Evolutionary conservation across 2,329 filamentous ascomycete species (phyloP).

Genomic region (Leptographium galeiforme): DNA sequence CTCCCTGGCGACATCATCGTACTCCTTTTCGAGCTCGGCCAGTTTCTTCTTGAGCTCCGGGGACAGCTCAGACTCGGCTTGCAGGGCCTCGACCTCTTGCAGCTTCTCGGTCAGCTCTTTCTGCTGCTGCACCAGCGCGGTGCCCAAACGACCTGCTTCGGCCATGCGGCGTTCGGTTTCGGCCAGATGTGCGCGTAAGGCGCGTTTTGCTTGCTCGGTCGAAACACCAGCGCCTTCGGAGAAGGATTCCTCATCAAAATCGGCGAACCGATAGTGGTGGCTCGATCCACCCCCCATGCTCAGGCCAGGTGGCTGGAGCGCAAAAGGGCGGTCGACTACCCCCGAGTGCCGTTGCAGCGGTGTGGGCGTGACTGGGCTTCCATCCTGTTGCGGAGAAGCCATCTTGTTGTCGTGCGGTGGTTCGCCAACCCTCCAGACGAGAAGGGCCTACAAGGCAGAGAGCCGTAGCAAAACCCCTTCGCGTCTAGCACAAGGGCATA

Average conservation of each 20-base stretch:
- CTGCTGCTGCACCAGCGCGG: constrained; percentile 74
- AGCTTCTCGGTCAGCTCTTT: constrained; percentile 70
- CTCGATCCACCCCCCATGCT: constrained; percentile 20
- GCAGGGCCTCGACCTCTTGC: constrained; percentile 68
- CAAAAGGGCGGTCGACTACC: constrained; percentile 7
- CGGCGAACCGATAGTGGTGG: constrained; percentile 61
- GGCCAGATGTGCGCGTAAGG: constrained; percentile 78
- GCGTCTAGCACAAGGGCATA: constrained; percentile 1
- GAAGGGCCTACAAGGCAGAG: constrained; percentile 1
- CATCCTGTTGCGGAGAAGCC: constrained; percentile 8
- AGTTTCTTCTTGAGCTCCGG: constrained; percentile 74
- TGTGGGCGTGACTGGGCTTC: constrained; percentile 12
- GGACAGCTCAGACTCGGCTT: constrained; percentile 64
- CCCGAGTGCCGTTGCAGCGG: constrained; percentile 8
- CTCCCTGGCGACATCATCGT: constrained; percentile 84
- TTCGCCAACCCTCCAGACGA: background rate
- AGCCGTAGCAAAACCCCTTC: background rate
- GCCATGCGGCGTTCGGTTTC: constrained; percentile 87
- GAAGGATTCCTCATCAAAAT: constrained; percentile 71
- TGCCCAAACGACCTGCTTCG: constrained; percentile 81
- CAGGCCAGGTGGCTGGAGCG: constrained; percentile 8
- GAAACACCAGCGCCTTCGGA: constrained; percentile 64
- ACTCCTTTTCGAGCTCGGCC: constrained; percentile 81
- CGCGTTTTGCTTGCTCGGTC: constrained; percentile 74
- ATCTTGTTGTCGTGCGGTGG: constrained; percentile 2